Base-by-base conservation (phyloP, 2,329 filamentous ascomycete species). In the Leptographium flavum region DNA sequence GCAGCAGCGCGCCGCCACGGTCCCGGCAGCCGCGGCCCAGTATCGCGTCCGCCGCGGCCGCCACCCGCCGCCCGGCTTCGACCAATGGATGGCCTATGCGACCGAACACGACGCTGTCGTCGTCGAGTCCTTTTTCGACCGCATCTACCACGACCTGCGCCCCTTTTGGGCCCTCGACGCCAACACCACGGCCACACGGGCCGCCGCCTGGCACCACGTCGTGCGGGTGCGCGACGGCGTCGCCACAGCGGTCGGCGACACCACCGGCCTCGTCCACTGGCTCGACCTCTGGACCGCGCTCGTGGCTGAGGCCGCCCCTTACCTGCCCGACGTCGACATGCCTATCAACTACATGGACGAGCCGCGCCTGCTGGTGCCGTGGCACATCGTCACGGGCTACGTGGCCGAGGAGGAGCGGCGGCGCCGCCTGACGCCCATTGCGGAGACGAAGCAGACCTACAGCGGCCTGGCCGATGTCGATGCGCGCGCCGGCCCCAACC, bases 311-410 rank as follows among this genome's bases (percentile, higher is more conserved):
- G 73, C 78, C 31, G 68, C 71, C 23, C 56, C 66, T 14, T 61
- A 68, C 42, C 56, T 82, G 21, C 78, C 77, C 5, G 76, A 82
- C 49, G 71, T 82, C 56, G 76, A 81, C 55, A 79, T 81, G 63
- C 71, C 76, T 11, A 74, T 81, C 61, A 81, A 82, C 55, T 66
- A 69, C 43, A 67, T 79, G 60, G 77, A 81, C 56, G 75, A 82
- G 56, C 70, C 77, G 25, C 67, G 78, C 21, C 57, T 83, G n/a
- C 60, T 81, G 27, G 73, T 78, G 3, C 68, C 74, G 10, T 76
- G 69, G 60, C 68, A 80, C 45, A 63, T 71, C 14, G 68, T 81
- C 45, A 63, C 70, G 22, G 60, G 61, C 22, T 61, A 74, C 41
- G 63, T 79, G 10, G 59, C 59, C 8, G 61, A 64, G 39, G 76